Evolutionary conservation across 2,329 filamentous ascomycete genomes (phyloP), one percentile per base, ranked within the genome.

Genomic region (Diplocarpon mali): DNA sequence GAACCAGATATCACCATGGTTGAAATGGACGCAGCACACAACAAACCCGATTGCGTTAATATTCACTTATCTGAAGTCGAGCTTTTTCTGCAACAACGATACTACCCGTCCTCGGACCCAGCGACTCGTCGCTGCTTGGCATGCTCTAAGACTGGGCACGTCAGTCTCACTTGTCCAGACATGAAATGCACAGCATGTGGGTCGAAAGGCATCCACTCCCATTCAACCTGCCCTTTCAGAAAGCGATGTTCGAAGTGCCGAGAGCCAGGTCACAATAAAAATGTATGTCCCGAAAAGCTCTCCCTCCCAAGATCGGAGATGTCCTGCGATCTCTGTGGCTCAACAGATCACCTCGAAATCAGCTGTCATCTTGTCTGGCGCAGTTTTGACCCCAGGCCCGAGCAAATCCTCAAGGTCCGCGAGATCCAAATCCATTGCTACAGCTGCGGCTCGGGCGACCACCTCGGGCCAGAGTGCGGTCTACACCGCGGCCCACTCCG

Each of bases 341-440:
- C 69, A 6, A 51, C 56, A 2, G 66, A 70, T 8, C 83, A 87
- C 54, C 53, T 70, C 8, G 82, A 85, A 57, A 58, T 66, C 11
- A 63, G 71, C 2, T 86, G 83, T 59, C 69, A 73, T 42, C 65
- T 69, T 38, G 64, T 80, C 17, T 85, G 78, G 78, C 68, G 72
- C 46, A 76, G 69, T 14, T 80, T 72, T 57, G 60, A 64, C 11
- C 67, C 67, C 2, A 60, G 64, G 12, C 54, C 62, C 9, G 57
- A 62, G 13, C 61, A 61, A 12, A 62, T 69, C 39, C 66, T 64
- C 46, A 75, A 68, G 48, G 74, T 80, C 32, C 63, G 62, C 39
- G 59, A 61, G 27, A 67, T 82, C 15, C 67, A 68, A 0, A 62
- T 68, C 1, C 72, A 67, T 42, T 82, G 78, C 60, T 76, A 75